Conservation (phyloP, 257 asterid genomes). For the Oldenlandia corymbosa region DNA sequence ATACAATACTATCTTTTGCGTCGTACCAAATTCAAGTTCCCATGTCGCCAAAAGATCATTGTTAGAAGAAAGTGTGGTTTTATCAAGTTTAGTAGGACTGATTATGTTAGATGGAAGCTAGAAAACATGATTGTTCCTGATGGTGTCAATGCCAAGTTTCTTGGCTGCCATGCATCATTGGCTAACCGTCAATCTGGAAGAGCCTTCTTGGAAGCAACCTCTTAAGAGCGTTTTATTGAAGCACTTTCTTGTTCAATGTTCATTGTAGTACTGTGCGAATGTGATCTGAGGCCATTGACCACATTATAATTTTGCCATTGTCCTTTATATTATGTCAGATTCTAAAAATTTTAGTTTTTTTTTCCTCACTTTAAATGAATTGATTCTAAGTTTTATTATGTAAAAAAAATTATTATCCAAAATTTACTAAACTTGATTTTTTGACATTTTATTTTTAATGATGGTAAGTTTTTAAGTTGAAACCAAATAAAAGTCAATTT, state of each 20-base stretch:
- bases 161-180: constrained; percentile 41
- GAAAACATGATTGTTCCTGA: constrained; percentile 57
- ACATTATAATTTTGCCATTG: background rate
- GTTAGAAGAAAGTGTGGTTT: constrained; percentile 93
- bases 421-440: too few species aligned
- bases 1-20: too few species aligned
- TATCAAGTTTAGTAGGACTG: constrained; percentile 57
- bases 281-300: background rate
- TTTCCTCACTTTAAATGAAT: too few species aligned
- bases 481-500: too few species aligned
- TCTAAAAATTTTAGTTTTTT: too few species aligned
- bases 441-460: too few species aligned
- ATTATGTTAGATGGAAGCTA: constrained; percentile 59
- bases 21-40: constrained; percentile 90
- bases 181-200: constrained; percentile 39
- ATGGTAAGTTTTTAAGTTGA: too few species aligned
- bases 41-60: constrained; percentile 87
- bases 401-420: too few species aligned
- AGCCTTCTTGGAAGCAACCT: constrained; percentile 22
- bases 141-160: constrained; percentile 77
- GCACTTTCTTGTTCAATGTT: background rate
- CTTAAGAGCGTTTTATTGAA: constrained; percentile 4
- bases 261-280: background rate
- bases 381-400: too few species aligned
- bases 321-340: background rate